phyloP scores from a whole-genome alignment of 768 basidiomycete genomes.

The Collybiopsis luxurians region DNA sequence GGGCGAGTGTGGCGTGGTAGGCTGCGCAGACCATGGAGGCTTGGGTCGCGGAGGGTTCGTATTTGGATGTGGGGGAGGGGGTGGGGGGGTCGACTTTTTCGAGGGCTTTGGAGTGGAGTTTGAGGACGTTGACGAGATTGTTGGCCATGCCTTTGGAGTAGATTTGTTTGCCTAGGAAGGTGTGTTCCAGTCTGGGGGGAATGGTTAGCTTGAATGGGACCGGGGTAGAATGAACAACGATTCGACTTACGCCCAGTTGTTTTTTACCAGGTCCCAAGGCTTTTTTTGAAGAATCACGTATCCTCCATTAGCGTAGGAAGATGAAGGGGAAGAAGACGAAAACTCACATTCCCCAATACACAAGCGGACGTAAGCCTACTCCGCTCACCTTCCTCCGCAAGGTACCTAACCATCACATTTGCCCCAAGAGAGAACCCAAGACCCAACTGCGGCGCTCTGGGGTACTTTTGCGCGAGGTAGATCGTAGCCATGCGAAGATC shows the following conservation, averaged over 20 bases:
- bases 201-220: neutral
- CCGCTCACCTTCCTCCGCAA: conserved; percentile 75
- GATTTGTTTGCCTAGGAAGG: conserved; percentile 56
- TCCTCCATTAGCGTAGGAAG: neutral
- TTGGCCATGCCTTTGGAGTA: conserved; percentile 80
- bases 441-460: conserved; percentile 79
- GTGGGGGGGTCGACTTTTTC: conserved; percentile 15
- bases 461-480: conserved; percentile 70
- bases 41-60: conserved; percentile 30
- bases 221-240: conserved; percentile 7
- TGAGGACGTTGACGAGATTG: conserved; percentile 62
- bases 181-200: conserved; percentile 45
- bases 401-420: conserved; percentile 85
- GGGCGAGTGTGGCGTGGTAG: conserved; percentile 24
- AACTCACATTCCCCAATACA: conserved; percentile 71
- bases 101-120: conserved; percentile 33
- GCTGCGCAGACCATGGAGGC: conserved; percentile 28
- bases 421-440: conserved; percentile 94
- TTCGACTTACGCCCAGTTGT: conserved; percentile 42
- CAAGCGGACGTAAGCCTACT: conserved; percentile 65
- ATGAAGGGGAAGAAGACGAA: neutral
- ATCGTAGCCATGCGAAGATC: conserved; percentile 82
- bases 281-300: conserved; percentile 17
- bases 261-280: conserved; percentile 54
- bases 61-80: conserved; percentile 25